Percentiles rank a stretch among this genome's conserved stretches.
Evolutionary conservation across 805 yeast species (phyloP).

Genomic region (Schwanniomyces vanrijiae): DNA sequence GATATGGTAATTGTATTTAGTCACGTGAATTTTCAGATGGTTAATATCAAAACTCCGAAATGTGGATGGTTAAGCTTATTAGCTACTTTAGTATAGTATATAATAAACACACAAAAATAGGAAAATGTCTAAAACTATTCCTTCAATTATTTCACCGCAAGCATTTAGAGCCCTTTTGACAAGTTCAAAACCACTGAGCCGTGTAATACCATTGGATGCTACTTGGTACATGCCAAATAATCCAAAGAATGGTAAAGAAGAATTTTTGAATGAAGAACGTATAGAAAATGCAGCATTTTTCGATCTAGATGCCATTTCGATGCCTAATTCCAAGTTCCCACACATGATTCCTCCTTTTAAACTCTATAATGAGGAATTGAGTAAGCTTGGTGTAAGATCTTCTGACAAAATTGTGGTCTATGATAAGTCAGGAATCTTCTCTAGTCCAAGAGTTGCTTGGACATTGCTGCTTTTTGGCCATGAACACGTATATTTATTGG

Average conservation of each 20-base stretch:
- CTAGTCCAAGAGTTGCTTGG: conserved; percentile 93
- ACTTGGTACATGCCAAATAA: conserved; percentile 91
- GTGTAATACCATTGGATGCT: conserved; percentile 70
- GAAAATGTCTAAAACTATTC: conserved; percentile 3
- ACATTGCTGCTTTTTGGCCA: conserved; percentile 82
- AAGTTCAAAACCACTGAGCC: conserved; percentile 1
- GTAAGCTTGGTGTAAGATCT: conserved; percentile 53
- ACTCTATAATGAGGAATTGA: conserved; percentile 54
- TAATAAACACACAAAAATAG: background rate
- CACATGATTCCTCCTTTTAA: conserved; percentile 81
- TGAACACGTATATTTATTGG: conserved; percentile 61
- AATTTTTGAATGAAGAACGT: conserved; percentile 55
- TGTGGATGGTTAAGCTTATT: background rate
- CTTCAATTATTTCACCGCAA: conserved; percentile 6
- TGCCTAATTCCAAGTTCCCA: conserved; percentile 64
- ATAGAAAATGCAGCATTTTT: conserved; percentile 69
- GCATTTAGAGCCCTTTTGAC: conserved; percentile 7
- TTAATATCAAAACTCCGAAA: background rate
- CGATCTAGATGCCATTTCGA: conserved; percentile 72
- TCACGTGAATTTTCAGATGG: background rate
- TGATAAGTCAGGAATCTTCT: conserved; percentile 81
- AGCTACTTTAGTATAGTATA: background rate
- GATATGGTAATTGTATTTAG: background rate
- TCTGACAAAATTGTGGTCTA: conserved; percentile 73
- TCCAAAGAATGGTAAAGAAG: conserved; percentile 57